Evolutionary conservation across 805 yeast species (phyloP), one percentile per base, ranked within the genome.

Genomic region (Suhomyces emberorum): DNA sequence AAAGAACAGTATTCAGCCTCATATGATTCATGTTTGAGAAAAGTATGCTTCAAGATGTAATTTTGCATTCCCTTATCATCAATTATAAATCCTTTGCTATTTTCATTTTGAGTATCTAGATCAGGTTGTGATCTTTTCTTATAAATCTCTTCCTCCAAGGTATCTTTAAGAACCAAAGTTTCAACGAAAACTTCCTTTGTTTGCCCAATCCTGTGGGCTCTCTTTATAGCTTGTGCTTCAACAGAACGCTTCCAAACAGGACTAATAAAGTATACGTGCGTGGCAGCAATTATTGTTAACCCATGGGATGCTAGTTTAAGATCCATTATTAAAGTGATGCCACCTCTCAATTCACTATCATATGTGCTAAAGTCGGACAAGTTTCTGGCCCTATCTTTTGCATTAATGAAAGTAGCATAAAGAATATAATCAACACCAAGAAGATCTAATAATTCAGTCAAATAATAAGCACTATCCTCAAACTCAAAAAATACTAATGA

Each of bases 181-280:
- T 82, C 88, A n/a, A 82, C 88, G 51, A 55, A 59, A 0, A 82
- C 88, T 15, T 76, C 76, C n/a, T 67, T 59, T 0, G 66, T 62
- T 45, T 82, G 88, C 0, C 89, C 88, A 52, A 82, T 82, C 56
- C 88, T 70, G 57, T 82, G 89, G 0, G 88, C 83, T 61, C 89
- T 72, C 45, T 83, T 81, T 32, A 82, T 79, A 1, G 88, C 88
- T 48, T 82, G 88, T 0, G 88, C 88, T 51, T 82, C 88, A 14
- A 77, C 64, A 0, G 83, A 72, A 38, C 77, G 67, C 43, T 71
- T 76, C 88, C 88, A 82, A 1, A 82, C 81, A 1, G 88, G 88
- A 45, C 73, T 79, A n/a, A 81, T 63, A 51, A 82, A 81, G 49
- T 79, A 82, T 2, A 82, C 84, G 35, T 78, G 65, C 0, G 87